Evolutionary conservation across 1,284 basidiomycete species (phyloP).

Genomic region (Afroboletus lepidellus): DNA sequence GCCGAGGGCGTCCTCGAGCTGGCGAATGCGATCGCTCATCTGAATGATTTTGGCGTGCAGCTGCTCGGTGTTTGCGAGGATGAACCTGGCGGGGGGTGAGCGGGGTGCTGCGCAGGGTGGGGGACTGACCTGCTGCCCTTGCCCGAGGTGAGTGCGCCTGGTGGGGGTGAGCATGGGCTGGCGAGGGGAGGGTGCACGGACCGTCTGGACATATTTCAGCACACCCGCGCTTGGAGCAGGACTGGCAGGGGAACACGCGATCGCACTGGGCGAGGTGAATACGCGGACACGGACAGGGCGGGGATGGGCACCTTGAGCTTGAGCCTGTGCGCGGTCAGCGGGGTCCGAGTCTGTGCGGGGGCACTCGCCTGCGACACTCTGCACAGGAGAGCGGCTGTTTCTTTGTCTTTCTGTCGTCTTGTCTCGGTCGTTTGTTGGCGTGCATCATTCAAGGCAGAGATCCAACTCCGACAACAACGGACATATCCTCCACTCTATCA

Average conservation of each 20-base stretch:
- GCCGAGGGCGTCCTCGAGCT: conserved; percentile 63
- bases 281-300: neutral
- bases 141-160: conserved; percentile 72
- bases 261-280: conserved; percentile 43
- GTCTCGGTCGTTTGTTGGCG: conserved; percentile 30
- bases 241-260: conserved; percentile 52
- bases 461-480: conserved; percentile 32
- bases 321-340: conserved; percentile 32
- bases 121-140: conserved; percentile 60
- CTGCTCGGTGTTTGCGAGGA: conserved; percentile 72
- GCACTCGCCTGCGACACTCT: conserved; percentile 54
- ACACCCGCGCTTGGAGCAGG: conserved; percentile 63
- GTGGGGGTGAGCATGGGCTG: conserved; percentile 3
- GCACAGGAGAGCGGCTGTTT: conserved; percentile 54
- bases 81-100: conserved; percentile 45
- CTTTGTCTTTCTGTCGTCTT: conserved; percentile 28
- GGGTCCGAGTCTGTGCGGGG: neutral
- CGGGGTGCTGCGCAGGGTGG: neutral
- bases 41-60: conserved; percentile 70
- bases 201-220: conserved; percentile 69
- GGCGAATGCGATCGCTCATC: conserved; percentile 64
- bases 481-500: conserved; percentile 27
- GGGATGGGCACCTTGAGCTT: conserved; percentile 43
- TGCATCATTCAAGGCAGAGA: conserved; percentile 19
- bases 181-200: conserved; percentile 21